Evolutionary conservation across 164 flowering plant genomes (phyloP), one percentile per base, ranked within the genome.

Genomic region (Stephania cephalantha): DNA sequence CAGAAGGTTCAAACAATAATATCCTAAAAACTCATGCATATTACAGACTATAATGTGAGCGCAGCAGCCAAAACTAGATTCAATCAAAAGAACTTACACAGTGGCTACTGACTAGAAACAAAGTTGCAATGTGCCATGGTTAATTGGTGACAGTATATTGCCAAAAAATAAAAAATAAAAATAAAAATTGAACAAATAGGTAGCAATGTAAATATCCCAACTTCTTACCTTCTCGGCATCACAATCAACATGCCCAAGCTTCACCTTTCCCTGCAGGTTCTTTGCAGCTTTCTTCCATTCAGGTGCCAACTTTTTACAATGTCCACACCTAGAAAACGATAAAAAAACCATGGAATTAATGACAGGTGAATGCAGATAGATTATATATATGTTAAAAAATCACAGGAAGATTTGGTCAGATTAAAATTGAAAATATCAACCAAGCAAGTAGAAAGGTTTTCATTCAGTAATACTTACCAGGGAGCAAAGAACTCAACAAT

Each of bases 401-500:
- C 15, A 20, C 17, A 25, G 13, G 25, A 9, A 3, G 53, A 61
- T 55, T 30, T 20, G 42, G 35, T 53, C 63, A 71, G 15, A 4
- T 48, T 46, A 61, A 35, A 18, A 58, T 52, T 70, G 10, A 29
- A 69, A 69, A 58, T 10, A 53, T 58, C 20, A 58, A 15, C 64
- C 29, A 71, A 73, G 64, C 17, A 58, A 58, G 18, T n/a, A 58
- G 20, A 15, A 58, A 58, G 18, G 64, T 15, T 11, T 63, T 77
- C 55, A 20, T 50, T 72, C 61, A 69, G 69, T 52, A 63, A 65
- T 17, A 83, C 90, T 83, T 79, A 95, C 99, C 99, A 95, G 67
- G 99, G 98, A 68, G 99, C 98, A 85, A 90, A 95, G 81, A 95
- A 95, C 81, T 95, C 99, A 71, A 95, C 98, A 73, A 95, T 78